These are phyloP conservation scores for Apiospora marii DNA, from an alignment of 2,329 filamentous ascomycete genomes.

Conservation along the genomic window DNA sequence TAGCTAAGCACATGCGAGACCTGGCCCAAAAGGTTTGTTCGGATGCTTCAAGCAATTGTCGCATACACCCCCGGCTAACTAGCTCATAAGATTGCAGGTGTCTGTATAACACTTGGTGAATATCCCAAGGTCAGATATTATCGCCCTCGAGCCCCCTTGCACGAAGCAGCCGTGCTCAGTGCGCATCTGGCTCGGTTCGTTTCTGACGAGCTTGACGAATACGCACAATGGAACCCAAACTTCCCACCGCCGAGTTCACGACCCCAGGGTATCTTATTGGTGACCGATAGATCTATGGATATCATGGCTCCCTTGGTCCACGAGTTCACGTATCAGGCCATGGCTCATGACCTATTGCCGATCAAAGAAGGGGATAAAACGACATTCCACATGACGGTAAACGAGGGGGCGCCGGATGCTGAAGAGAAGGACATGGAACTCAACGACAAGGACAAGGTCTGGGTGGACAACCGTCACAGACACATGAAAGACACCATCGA, in stretches of 20 bases:
- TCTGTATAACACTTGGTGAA: constrained; percentile 93
- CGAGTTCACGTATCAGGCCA: constrained; percentile 98
- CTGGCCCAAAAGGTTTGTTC: constrained; percentile 82
- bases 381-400: constrained; percentile 81
- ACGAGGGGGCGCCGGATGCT: constrained; percentile 73
- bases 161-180: constrained; percentile 89
- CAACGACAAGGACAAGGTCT: constrained; percentile 88
- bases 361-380: constrained; percentile 91
- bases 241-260: constrained; percentile 83
- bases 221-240: constrained; percentile 82
- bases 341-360: constrained; percentile 92
- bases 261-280: constrained; percentile 82
- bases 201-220: constrained; percentile 89
- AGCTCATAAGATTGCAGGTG: constrained; percentile 72
- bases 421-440: constrained; percentile 93
- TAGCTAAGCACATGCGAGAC: constrained; percentile 82
- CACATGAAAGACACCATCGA: constrained; percentile 99
- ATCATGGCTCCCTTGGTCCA: constrained; percentile 86
- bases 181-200: constrained; percentile 89
- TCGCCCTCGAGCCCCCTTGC: constrained; percentile 73
- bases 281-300: constrained; percentile 94
- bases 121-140: constrained; percentile 95
- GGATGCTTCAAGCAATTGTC: background rate
- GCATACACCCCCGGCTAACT: constrained; percentile 17
- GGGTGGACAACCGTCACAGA: constrained; percentile 91